Conservation (phyloP, 495 filamentous ascomycete species). For the Xylaria flabelliformis region DNA sequence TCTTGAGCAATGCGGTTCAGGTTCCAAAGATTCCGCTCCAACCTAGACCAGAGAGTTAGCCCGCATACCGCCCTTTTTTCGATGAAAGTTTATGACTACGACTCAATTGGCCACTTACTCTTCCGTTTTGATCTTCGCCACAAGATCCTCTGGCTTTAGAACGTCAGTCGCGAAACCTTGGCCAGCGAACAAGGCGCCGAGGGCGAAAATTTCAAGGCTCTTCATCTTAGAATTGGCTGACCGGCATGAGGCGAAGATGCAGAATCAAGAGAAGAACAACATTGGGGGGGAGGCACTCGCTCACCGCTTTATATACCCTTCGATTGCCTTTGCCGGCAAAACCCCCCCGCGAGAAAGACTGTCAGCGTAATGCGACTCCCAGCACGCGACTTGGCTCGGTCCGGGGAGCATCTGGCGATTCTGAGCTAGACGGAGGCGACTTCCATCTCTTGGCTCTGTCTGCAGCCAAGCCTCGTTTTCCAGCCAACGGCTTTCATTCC, state of each 20-base stretch:
- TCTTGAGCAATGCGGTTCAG: slow-evolving; percentile 42
- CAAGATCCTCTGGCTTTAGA: slow-evolving; percentile 38
- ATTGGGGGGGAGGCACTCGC: background rate
- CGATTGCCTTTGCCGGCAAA: background rate
- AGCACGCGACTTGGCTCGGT: slow-evolving; percentile 6
- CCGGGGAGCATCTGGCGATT: background rate
- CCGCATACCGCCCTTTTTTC: background rate
- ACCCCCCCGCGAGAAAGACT: background rate
- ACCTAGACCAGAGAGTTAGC: slow-evolving; percentile 19
- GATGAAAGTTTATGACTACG: background rate
- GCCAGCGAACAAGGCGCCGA: slow-evolving; percentile 30
- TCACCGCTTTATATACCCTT: slow-evolving; percentile 22
- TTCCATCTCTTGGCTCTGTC: slow-evolving; percentile 3
- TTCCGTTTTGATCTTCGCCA: slow-evolving; percentile 38
- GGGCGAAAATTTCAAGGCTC: slow-evolving; percentile 8
- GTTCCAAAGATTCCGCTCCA: slow-evolving; percentile 44
- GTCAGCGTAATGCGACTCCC: background rate
- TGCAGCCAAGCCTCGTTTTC: slow-evolving; percentile 7
- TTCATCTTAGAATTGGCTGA: slow-evolving; percentile 22
- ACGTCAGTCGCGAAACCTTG: slow-evolving; percentile 29
- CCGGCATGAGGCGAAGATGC: background rate
- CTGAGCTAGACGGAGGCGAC: background rate
- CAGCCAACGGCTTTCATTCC: slow-evolving; percentile 5
- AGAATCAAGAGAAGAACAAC: background rate
- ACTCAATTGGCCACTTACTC: slow-evolving; percentile 30